Conservation (phyloP, 192 early-diverging fungal genomes). For the Obelidium mucronatum region DNA sequence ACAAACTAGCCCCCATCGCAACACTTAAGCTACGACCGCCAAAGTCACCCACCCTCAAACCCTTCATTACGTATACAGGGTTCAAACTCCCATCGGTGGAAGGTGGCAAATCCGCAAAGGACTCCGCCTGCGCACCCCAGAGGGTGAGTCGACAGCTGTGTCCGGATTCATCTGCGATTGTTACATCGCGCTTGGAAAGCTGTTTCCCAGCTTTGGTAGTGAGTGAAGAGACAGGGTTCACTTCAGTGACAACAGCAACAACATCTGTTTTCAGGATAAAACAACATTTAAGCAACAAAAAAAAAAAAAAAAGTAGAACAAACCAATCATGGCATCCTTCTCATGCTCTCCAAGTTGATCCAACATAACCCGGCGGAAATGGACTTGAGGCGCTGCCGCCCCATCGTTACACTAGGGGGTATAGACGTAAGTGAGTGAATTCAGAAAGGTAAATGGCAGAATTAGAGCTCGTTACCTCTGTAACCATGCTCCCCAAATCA, state of each 20-base stretch:
- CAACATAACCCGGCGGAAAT: slow-evolving; percentile 77
- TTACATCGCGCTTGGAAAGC: slow-evolving; percentile 84
- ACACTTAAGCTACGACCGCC: slow-evolving; percentile 73
- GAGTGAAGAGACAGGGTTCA: slow-evolving; percentile 69
- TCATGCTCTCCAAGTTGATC: slow-evolving; percentile 70
- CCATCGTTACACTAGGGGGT: slow-evolving; percentile 59
- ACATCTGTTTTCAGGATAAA: slow-evolving; percentile 74
- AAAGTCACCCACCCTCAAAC: slow-evolving; percentile 87
- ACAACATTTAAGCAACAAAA: no score
- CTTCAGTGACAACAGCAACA: slow-evolving; percentile 76
- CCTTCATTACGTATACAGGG: slow-evolving; percentile 85
- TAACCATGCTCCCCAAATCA: slow-evolving; percentile 73
- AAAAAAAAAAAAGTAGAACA: slow-evolving; percentile 7
- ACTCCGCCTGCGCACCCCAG: slow-evolving; percentile 86
- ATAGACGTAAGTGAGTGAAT: background rate
- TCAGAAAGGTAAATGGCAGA: no score
- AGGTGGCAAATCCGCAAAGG: slow-evolving; percentile 45
- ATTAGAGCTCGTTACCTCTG: slow-evolving; percentile 48
- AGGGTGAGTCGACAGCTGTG: slow-evolving; percentile 80
- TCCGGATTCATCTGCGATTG: slow-evolving; percentile 76
- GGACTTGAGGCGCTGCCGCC: slow-evolving; percentile 57
- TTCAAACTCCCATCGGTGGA: slow-evolving; percentile 26
- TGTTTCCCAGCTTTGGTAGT: slow-evolving; percentile 64
- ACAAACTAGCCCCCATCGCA: slow-evolving; percentile 51
- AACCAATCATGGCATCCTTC: slow-evolving; percentile 72